These are phyloP conservation scores for Phlebiopsis gigantea DNA, from an alignment of 768 basidiomycete genomes.

Conservation along the genomic window DNA sequence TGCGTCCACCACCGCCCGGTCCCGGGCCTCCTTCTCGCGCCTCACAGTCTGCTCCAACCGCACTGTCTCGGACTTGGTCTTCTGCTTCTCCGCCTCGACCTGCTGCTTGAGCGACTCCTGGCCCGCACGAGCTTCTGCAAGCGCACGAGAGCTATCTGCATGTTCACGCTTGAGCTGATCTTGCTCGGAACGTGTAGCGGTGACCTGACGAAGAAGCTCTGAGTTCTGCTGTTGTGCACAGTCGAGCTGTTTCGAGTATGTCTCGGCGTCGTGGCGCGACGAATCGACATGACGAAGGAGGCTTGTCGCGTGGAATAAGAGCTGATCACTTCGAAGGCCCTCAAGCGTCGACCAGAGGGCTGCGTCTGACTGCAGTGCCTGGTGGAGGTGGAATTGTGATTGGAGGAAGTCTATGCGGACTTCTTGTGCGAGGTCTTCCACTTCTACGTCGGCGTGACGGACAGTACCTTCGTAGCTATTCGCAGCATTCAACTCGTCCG, in stretches of 20 bases:
- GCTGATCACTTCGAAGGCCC: constrained; percentile 17
- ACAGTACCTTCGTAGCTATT: too few species aligned
- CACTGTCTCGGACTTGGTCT: constrained; percentile 26
- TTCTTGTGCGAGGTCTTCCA: background rate
- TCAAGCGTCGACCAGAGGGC: constrained; percentile 15
- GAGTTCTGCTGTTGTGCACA: constrained; percentile 32
- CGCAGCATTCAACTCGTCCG: background rate
- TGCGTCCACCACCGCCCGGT: constrained; percentile 44
- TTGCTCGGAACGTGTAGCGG: constrained; percentile 21
- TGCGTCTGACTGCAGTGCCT: background rate
- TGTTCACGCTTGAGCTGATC: constrained; percentile 19
- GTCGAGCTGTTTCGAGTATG: constrained; percentile 32
- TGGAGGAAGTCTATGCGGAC: background rate
- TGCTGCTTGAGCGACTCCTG: constrained; percentile 26
- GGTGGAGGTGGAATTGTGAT: constrained; percentile 5
- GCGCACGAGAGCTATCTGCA: constrained; percentile 16
- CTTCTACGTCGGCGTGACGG: background rate
- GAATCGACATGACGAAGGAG: constrained; percentile 18
- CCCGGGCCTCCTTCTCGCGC: constrained; percentile 32
- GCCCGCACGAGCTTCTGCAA: constrained; percentile 15
- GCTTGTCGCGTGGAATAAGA: constrained; percentile 14
- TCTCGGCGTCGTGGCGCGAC: constrained; percentile 11
- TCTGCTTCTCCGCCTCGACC: constrained; percentile 19
- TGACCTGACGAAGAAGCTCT: constrained; percentile 26
- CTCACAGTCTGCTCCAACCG: constrained; percentile 22